Percentiles rank a stretch among this genome's conserved stretches.
Evolutionary conservation across 2,329 filamentous ascomycete species (phyloP).

Genomic region (Trichoderma asperellum): DNA sequence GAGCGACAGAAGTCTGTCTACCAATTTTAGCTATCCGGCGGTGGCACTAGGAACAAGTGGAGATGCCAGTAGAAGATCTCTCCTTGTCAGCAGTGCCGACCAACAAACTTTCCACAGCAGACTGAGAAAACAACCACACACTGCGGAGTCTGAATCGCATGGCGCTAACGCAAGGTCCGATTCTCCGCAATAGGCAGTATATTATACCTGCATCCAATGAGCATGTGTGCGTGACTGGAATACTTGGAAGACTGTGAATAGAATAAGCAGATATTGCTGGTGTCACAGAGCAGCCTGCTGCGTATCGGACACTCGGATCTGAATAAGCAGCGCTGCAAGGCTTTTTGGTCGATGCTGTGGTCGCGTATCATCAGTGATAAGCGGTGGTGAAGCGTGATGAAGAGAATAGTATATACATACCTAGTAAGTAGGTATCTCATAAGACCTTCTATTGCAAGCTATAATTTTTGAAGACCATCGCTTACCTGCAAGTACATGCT

Average conservation of each 20-base stretch:
- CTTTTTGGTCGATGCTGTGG: neutral
- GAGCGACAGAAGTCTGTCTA: neutral
- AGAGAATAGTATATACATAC: no score
- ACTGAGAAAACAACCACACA: neutral
- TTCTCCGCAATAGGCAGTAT: neutral
- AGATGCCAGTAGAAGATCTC: neutral
- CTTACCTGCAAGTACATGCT: neutral
- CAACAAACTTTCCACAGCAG: neutral
- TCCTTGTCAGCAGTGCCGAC: neutral
- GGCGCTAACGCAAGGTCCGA: constrained; percentile 27
- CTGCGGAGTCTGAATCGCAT: constrained; percentile 10
- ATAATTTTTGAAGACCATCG: no score
- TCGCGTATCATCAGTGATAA: neutral
- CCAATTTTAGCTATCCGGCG: neutral
- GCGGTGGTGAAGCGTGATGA: no score
- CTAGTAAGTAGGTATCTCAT: no score
- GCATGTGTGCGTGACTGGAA: neutral
- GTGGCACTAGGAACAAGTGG: neutral
- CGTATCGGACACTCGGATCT: neutral
- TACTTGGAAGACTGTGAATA: neutral
- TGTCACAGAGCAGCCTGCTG: no score
- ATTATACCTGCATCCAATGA: neutral
- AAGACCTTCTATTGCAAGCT: no score
- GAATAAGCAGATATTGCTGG: neutral
- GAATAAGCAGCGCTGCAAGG: neutral